Evolutionary conservation across 2,329 filamentous ascomycete species (phyloP).

Genomic region (Aureobasidium sp.): DNA sequence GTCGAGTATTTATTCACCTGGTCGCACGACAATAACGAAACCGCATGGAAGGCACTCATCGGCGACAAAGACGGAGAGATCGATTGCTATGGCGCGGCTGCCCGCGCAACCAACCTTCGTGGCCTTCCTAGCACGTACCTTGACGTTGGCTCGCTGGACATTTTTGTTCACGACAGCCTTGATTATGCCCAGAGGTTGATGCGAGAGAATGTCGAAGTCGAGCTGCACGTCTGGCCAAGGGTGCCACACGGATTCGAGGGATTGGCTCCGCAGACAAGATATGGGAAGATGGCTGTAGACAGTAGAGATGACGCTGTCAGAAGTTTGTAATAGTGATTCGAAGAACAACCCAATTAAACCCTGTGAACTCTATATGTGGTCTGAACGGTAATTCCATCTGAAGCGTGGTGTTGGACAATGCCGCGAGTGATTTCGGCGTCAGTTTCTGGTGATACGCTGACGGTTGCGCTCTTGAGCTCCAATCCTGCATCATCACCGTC

Average conservation of each 20-base stretch:
- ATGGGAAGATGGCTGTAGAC: slow-evolving; percentile 6
- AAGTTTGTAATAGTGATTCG: neutral
- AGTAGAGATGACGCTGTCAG: slow-evolving; percentile 4
- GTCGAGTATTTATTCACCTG: slow-evolving; percentile 29
- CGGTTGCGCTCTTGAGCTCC: neutral
- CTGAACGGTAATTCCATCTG: neutral
- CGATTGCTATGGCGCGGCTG: slow-evolving; percentile 18
- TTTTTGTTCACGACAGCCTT: slow-evolving; percentile 35
- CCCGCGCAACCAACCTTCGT: slow-evolving; percentile 17
- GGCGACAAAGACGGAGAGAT: slow-evolving; percentile 20
- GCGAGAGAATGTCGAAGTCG: slow-evolving; percentile 32
- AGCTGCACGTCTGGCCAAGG: slow-evolving; percentile 38
- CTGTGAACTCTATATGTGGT: neutral
- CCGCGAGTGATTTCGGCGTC: neutral
- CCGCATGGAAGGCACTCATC: slow-evolving; percentile 35
- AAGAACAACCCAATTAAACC: neutral
- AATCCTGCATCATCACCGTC: neutral
- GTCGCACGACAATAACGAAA: slow-evolving; percentile 30
- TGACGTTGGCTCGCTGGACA: slow-evolving; percentile 35
- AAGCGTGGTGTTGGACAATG: neutral
- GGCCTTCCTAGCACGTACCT: slow-evolving; percentile 37
- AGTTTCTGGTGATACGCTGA: neutral
- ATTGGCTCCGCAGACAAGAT: slow-evolving; percentile 14
- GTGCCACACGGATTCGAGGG: slow-evolving; percentile 34
- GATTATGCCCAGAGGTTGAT: slow-evolving; percentile 33